A percentile compares a stretch with the other conserved stretches of the same genome.
phyloP scores from a whole-genome alignment of 148 eudicot genomes.

The Heliosperma pusillum region DNA sequence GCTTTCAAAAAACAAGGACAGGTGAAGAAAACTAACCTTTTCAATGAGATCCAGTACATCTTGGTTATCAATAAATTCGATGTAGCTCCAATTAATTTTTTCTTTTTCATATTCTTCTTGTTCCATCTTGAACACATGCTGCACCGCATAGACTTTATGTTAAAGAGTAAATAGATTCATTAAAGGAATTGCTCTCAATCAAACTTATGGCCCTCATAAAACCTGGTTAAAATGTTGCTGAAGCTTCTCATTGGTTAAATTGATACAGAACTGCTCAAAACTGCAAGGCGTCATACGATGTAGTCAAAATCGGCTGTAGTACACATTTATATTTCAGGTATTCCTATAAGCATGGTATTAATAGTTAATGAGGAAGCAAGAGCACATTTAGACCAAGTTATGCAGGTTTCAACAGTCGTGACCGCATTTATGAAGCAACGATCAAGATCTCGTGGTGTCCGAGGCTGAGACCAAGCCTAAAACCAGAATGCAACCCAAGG shows the following conservation, averaged over 20 bases:
- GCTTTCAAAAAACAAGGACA: background rate
- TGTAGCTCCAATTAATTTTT: slow-evolving; percentile 98
- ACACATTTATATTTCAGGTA: slow-evolving; percentile 1
- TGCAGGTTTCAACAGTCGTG: background rate
- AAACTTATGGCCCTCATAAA: slow-evolving; percentile 9
- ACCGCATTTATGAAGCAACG: too few species aligned
- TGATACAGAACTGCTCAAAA: slow-evolving; percentile 98
- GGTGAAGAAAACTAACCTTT: slow-evolving; percentile 58
- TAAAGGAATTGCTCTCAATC: slow-evolving; percentile 5
- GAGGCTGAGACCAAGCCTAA: too few species aligned
- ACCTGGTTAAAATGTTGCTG: slow-evolving; percentile 99
- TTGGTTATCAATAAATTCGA: slow-evolving; percentile 94
- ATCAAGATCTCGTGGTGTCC: too few species aligned
- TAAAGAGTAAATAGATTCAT: slow-evolving; percentile 11
- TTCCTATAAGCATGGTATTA: too few species aligned
- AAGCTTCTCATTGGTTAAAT: slow-evolving; percentile 97
- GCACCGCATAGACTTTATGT: slow-evolving; percentile 25
- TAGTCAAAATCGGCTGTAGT: slow-evolving; percentile 10
- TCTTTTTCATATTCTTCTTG: slow-evolving; percentile 99
- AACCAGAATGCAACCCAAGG: too few species aligned
- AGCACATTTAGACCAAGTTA: too few species aligned
- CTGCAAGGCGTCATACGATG: slow-evolving; percentile 42
- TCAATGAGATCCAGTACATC: slow-evolving; percentile 93
- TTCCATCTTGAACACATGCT: slow-evolving; percentile 99
- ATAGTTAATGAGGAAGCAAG: too few species aligned